Conservation (phyloP, 2,329 filamentous ascomycete genomes). For the Purpureocillium lavendulum region DNA sequence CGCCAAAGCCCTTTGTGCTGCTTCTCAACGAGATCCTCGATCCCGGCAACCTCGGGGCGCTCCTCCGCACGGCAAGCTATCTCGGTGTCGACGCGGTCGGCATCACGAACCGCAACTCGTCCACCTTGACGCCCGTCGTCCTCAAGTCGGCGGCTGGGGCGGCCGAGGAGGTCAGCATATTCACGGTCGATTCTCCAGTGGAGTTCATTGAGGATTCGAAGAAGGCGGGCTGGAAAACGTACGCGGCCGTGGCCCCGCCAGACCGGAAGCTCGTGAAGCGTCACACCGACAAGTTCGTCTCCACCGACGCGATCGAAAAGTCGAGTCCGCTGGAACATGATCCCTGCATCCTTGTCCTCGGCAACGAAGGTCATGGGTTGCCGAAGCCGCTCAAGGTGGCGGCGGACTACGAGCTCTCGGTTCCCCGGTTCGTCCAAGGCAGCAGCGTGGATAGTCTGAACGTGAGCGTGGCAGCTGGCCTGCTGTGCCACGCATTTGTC, state of each 20-base stretch:
- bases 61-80: constrained; percentile 82
- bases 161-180: constrained; percentile 68
- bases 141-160: constrained; percentile 87
- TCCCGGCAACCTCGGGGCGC: constrained; percentile 82
- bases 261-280: constrained; percentile 21
- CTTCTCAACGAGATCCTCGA: constrained; percentile 73
- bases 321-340: constrained; percentile 44
- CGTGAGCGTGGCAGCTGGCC: constrained; percentile 77
- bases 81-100: constrained; percentile 81
- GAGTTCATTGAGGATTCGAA: constrained; percentile 63
- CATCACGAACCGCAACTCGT: constrained; percentile 65
- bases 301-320: constrained; percentile 39
- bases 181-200: constrained; percentile 58
- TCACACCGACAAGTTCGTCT: constrained; percentile 35
- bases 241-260: constrained; percentile 58
- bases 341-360: constrained; percentile 74
- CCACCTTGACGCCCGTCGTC: constrained; percentile 65
- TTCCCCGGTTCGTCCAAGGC: constrained; percentile 46
- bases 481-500: constrained; percentile 66
- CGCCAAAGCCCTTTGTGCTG: constrained; percentile 59
- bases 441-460: constrained; percentile 80
- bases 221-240: constrained; percentile 72
- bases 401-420: constrained; percentile 58
- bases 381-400: constrained; percentile 53
- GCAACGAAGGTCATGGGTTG: constrained; percentile 72